Percentiles rank a stretch among this genome's conserved stretches.
Conservation (phyloP, 2,329 filamentous ascomycete species). For the Myriosclerotinia curreyana region DNA sequence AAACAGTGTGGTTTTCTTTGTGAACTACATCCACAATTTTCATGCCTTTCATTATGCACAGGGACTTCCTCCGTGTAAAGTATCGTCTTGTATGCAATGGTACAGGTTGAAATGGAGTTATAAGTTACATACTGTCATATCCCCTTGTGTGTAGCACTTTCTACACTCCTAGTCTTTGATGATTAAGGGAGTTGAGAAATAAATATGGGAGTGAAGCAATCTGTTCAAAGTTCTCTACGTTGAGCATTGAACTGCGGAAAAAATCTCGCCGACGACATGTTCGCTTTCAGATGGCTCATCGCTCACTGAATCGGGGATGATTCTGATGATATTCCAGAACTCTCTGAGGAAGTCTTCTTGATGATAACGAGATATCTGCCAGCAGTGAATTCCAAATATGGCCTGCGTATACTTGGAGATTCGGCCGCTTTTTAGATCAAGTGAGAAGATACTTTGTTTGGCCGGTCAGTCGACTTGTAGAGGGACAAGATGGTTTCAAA, state of each 20-base stretch:
- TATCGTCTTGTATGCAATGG: neutral
- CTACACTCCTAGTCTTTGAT: neutral
- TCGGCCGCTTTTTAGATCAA: neutral
- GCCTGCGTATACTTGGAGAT: neutral
- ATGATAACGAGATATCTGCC: neutral
- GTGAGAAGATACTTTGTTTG: neutral
- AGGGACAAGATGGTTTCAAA: neutral
- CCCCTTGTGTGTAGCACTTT: neutral
- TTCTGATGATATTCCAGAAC: too few relatives aligned
- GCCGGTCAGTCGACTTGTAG: neutral
- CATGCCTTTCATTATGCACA: too few relatives aligned
- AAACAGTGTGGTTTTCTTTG: too few relatives aligned
- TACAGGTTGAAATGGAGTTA: too few relatives aligned
- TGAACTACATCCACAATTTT: too few relatives aligned
- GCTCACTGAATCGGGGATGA: neutral
- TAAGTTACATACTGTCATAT: neutral
- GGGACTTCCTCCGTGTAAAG: too few relatives aligned
- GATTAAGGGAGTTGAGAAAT: neutral
- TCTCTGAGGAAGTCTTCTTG: too few relatives aligned
- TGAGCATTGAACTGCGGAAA: neutral
- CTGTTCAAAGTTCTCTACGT: neutral
- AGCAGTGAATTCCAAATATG: neutral
- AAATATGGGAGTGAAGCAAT: neutral
- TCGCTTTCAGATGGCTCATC: neutral
- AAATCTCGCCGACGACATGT: neutral